Evolutionary conservation across 78 protist species (phyloP).

Genomic region (Dictyostelium discoideum): DNA sequence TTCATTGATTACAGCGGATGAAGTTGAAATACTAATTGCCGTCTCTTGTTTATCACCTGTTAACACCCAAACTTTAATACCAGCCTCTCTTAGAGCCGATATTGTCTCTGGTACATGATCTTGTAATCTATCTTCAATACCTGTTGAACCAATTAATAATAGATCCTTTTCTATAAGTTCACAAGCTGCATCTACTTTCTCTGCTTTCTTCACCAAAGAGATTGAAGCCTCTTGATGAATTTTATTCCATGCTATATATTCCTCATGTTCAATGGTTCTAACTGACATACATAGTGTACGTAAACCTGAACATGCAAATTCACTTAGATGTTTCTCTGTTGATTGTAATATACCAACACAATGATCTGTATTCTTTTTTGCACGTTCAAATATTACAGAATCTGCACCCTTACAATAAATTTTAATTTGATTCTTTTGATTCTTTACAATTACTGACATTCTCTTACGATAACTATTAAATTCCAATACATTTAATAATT

Average conservation of each 20-base stretch:
- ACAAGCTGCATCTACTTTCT: slow-evolving; percentile 88
- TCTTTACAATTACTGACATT: slow-evolving; percentile 86
- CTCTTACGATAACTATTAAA: slow-evolving; percentile 69
- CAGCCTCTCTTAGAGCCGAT: slow-evolving; percentile 85
- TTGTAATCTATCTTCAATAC: slow-evolving; percentile 93
- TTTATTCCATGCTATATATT: slow-evolving; percentile 73
- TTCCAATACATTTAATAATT: slow-evolving; percentile 40
- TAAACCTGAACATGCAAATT: slow-evolving; percentile 90
- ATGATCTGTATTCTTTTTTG: slow-evolving; percentile 20
- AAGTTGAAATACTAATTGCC: slow-evolving; percentile 94
- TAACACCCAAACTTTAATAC: slow-evolving; percentile 96
- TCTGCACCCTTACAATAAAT: slow-evolving; percentile 95
- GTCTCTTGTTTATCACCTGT: slow-evolving; percentile 99
- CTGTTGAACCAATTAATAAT: slow-evolving; percentile 88
- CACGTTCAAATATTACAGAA: slow-evolving; percentile 55
- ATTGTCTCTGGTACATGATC: slow-evolving; percentile 88
- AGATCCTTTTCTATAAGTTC: slow-evolving; percentile 81
- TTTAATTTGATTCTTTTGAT: slow-evolving; percentile 38
- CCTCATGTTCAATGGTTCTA: slow-evolving; percentile 49
- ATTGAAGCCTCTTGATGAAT: slow-evolving; percentile 73
- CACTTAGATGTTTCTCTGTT: slow-evolving; percentile 75
- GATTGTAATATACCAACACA: background rate
- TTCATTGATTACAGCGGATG: slow-evolving; percentile 52
- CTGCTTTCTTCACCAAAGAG: slow-evolving; percentile 63
- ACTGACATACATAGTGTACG: slow-evolving; percentile 93